Percentiles rank a stretch among this genome's conserved stretches.
These are phyloP conservation scores for Phytophthora melonis DNA, from an alignment of 352 stramenopile genomes.

Conservation along the genomic window DNA sequence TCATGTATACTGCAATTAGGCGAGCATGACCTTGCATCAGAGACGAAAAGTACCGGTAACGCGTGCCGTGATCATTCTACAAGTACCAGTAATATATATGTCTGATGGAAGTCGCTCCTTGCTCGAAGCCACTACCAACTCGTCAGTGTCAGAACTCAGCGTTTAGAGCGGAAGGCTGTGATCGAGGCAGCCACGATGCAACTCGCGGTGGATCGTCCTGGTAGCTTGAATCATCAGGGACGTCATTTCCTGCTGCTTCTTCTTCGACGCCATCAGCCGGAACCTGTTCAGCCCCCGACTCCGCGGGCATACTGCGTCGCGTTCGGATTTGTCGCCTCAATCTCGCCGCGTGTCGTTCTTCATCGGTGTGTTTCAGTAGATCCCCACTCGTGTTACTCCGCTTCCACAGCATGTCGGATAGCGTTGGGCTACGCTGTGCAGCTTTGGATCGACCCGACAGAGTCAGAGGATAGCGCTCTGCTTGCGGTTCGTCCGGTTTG, in stretches of 20 bases:
- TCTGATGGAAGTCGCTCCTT: too few species aligned
- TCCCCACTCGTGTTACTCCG: conserved; percentile 8
- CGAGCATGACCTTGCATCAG: too few species aligned
- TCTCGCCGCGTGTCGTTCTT: neutral
- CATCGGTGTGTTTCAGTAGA: neutral
- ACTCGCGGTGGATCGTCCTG: neutral
- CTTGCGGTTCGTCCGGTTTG: neutral
- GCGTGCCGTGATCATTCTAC: too few species aligned
- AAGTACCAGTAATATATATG: too few species aligned
- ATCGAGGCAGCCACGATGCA: neutral
- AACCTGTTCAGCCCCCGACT: neutral
- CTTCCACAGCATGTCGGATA: conserved; percentile 19
- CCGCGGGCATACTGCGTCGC: neutral
- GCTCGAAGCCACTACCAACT: too few species aligned
- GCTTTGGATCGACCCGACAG: conserved; percentile 9
- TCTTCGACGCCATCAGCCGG: neutral
- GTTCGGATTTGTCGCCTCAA: neutral
- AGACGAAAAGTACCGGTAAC: too few species aligned
- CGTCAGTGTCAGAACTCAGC: neutral
- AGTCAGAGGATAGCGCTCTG: conserved; percentile 1
- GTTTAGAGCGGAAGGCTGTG: neutral
- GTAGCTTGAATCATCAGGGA: neutral
- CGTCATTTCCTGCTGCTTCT: neutral
- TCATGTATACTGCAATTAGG: too few species aligned
- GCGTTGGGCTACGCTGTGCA: neutral